Base-by-base conservation (phyloP, 805 yeast genomes). In the Saturnispora ahearnii region DNA sequence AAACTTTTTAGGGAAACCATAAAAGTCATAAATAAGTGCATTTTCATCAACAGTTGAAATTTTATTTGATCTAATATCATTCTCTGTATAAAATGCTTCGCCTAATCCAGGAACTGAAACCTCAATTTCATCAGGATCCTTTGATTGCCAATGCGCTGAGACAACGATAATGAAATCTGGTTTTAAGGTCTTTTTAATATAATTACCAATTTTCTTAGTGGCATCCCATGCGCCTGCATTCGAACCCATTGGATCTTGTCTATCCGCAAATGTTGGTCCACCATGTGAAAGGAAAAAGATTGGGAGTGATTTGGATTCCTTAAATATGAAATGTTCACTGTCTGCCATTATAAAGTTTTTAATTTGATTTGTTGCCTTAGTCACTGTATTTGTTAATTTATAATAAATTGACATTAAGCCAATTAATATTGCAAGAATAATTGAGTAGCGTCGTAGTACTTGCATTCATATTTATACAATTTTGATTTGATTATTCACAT, bases 141-240 rank as follows among this genome's bases (percentile, higher is more conserved):
- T 46, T 1, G 82, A 69, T 62, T 84, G 84, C 89, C 90, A 86
- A 63, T 87, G 95, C 0, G 90, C 95, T 30, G 88, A 80, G 3
- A 86, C 77, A 41, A 79, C 76, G 29, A 86, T 62, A 13, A 86
- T 69, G 49, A 76, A 84, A 53, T 81, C 81, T 4, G 93, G 93
- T 51, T 81, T 77, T 55, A 78, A 61, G 15, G 60, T 58, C 1
- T 67, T 61, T 45, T 71, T 69, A 54, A 86, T 79, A 36, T 67
- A 63, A 15, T 62, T 54, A 3, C 95, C 95, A 6, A 82, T 53
- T 22, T 64, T 56, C 44, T 70, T 64, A 6, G 81, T 71, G 5
- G 67, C 67, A 24, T 71, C 67, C 70, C 76, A 83, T 0, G 91
- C 90, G 5, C 87, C 87, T 2, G 48, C 46, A 50, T 76, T 73